Conservation (phyloP, 2,329 filamentous ascomycete genomes). For the Dactylella cylindrospora region DNA sequence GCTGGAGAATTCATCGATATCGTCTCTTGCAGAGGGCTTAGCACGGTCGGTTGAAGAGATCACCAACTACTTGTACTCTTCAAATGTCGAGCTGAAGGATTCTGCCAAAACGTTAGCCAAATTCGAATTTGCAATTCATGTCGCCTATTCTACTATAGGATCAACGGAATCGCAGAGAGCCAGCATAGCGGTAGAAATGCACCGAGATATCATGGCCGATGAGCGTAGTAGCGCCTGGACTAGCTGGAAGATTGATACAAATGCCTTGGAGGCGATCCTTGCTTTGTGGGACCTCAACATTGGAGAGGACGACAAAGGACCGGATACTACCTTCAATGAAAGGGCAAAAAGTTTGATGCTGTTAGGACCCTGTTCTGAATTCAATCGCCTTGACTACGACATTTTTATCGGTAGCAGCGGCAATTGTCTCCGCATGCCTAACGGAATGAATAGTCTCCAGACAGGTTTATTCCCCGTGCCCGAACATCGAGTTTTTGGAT, state of each 20-base stretch:
- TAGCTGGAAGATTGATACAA: constrained; percentile 11
- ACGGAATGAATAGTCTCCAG: constrained; percentile 7
- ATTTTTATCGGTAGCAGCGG: constrained; percentile 14
- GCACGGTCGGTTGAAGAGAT: constrained; percentile 11
- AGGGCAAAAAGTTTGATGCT: constrained; percentile 13
- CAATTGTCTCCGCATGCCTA: constrained; percentile 9
- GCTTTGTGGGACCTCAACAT: constrained; percentile 18
- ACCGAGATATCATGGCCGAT: constrained; percentile 8
- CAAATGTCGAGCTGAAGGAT: constrained; percentile 4
- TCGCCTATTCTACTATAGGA: constrained; percentile 1
- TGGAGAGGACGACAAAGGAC: constrained; percentile 9
- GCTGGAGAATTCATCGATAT: background rate
- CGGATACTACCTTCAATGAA: constrained; percentile 8
- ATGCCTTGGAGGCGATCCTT: constrained; percentile 12
- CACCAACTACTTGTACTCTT: constrained; percentile 13
- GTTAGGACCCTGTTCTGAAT: constrained; percentile 10
- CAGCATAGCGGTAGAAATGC: background rate
- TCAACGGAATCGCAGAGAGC: background rate
- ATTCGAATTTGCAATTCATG: constrained; percentile 6
- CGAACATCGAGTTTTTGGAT: constrained; percentile 12
- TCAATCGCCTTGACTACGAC: constrained; percentile 19
- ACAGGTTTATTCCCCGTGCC: constrained; percentile 16
- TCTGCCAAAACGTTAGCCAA: background rate
- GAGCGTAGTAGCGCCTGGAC: constrained; percentile 9
- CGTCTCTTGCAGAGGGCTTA: background rate